These are phyloP conservation scores for Aspergillus ruber DNA, from an alignment of 2,329 filamentous ascomycete genomes.

Conservation along the genomic window DNA sequence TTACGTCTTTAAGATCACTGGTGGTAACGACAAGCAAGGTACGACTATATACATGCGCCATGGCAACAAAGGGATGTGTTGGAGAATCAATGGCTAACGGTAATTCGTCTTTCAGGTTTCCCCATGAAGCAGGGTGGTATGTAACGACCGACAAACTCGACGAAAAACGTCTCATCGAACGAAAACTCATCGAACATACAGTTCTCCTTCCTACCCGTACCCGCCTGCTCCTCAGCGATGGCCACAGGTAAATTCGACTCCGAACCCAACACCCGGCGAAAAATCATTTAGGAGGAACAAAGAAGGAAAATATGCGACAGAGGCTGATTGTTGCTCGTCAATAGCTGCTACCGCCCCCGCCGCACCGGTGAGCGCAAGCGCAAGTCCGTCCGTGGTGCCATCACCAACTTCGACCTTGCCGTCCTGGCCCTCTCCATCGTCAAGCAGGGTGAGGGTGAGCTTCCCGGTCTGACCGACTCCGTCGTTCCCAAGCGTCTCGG, in stretches of 20 bases:
- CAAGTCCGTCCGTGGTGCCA: constrained; percentile 96
- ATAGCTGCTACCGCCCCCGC: constrained; percentile 91
- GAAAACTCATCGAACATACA: constrained; percentile 39
- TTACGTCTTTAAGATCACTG: constrained; percentile 99
- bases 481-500: constrained; percentile 99
- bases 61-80: constrained; percentile 2
- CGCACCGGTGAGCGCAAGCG: constrained; percentile 98
- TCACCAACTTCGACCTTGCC: constrained; percentile 90
- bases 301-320: constrained; percentile 5
- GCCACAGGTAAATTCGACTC: constrained; percentile 57
- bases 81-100: constrained; percentile 19
- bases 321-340: not conserved
- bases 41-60: constrained; percentile 11
- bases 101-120: constrained; percentile 55
- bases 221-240: constrained; percentile 87
- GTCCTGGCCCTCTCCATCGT: constrained; percentile 92
- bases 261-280: not conserved
- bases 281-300: not conserved
- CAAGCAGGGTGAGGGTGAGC: constrained; percentile 93
- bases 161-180: constrained; percentile 2
- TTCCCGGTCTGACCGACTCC: constrained; percentile 94
- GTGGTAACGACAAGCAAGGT: constrained; percentile 99
- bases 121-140: constrained; percentile 97
- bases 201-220: constrained; percentile 92
- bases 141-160: constrained; percentile 23